Base-by-base conservation (phyloP, 2,329 filamentous ascomycete species). In the Neurospora crassa region DNA sequence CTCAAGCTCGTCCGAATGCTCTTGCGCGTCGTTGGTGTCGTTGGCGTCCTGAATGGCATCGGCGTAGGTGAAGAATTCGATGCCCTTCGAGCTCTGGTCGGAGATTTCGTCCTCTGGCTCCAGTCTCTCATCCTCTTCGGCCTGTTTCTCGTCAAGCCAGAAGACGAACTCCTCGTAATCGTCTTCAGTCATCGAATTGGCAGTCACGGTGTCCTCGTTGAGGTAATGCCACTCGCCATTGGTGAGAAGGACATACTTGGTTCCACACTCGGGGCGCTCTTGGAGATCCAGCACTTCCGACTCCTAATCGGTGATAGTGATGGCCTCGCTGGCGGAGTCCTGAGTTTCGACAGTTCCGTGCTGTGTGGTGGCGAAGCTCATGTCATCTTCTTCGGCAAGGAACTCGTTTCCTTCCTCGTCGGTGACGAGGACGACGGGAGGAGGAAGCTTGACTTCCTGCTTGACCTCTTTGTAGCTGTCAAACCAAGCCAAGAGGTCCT, bases 161-260 rank as follows among this genome's bases (percentile, higher is more conserved):
- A 53, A 29, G 1, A 29, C 0, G 6, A 53, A 53, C 3, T 53
- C 20, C 0, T 53, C 47, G 12, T 53, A 53, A 0, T 16, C 47
- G 0, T 8, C 12, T 3, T 53, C 47, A 1, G 1, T 0, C 45
- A 53, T 53, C 0, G 2, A 5, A 0, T 1, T 24, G 5, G 20
- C 45, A 6, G 5, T 53, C 2, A 0, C 0, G 0, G 5, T 0
- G 45, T 53, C 20, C 0, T 29, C 3, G 47, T 29, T 2, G 0
- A 53, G 20, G 12, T 16, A 1, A 7, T 53, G 6, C 45, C 45
- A 53, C 0, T 1, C 0, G 0, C 45, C 45, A 0, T 29, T 29
- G 5, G 5, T 16, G 2, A 53, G 6, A 1, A 53, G 2, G 20
- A 24, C 47, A 0, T 53, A 29, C 0, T 1, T 53, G 0, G 6